A percentile compares a stretch with the other conserved stretches of the same genome.
phyloP scores from a whole-genome alignment of 2,329 filamentous ascomycete species.

The Cephalotrichum gorgonifer region DNA sequence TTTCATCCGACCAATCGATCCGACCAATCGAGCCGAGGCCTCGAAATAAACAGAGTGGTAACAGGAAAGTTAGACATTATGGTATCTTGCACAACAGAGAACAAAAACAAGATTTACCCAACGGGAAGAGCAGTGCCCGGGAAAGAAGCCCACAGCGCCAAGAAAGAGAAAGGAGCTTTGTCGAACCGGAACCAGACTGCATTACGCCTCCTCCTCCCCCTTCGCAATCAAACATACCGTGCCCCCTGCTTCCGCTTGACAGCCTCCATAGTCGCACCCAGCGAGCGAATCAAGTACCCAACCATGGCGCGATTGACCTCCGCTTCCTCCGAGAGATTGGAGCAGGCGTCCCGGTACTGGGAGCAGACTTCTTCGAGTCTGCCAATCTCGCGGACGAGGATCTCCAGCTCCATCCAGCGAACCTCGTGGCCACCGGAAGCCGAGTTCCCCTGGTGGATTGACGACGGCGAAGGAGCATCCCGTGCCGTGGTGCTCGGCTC shows the following conservation, averaged over 20 bases:
- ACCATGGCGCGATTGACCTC: constrained; percentile 35
- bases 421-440: constrained; percentile 22
- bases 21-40: too few relatives aligned
- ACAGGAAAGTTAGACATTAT: neutral
- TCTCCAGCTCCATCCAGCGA: constrained; percentile 35
- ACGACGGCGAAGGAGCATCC: neutral
- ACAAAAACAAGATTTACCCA: too few relatives aligned
- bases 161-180: too few relatives aligned
- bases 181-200: neutral
- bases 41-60: too few relatives aligned
- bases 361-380: constrained; percentile 36
- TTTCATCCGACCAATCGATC: too few relatives aligned
- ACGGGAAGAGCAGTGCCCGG: too few relatives aligned
- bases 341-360: constrained; percentile 30
- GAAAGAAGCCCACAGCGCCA: too few relatives aligned
- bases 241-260: constrained; percentile 23
- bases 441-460: neutral
- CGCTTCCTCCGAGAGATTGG: constrained; percentile 26
- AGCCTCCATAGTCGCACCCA: constrained; percentile 31
- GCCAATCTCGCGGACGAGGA: constrained; percentile 34
- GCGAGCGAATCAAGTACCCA: constrained; percentile 30
- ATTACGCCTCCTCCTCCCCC: neutral
- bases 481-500: neutral
- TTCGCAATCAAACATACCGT: constrained; percentile 9
- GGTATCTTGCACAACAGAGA: neutral